A percentile compares a stretch with the other conserved stretches of the same genome.
Evolutionary conservation across 306 rosid species (phyloP).

Genomic region (Rosa lucieae): DNA sequence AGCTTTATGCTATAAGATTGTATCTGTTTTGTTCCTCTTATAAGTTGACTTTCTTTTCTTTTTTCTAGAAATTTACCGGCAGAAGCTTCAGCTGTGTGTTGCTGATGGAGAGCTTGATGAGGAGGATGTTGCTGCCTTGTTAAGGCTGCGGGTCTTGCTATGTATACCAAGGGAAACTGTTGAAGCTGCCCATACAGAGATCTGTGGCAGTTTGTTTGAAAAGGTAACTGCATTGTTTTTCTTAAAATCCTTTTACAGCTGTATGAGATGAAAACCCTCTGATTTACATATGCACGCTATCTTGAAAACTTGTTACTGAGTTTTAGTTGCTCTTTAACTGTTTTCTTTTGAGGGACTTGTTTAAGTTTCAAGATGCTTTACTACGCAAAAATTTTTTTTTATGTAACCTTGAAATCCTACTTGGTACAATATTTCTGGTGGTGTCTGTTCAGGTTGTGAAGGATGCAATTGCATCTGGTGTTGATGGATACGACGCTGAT

Average conservation of each 20-base stretch:
- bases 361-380: slow-evolving; percentile 7
- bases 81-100: slow-evolving; percentile 94
- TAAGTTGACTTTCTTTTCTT: slow-evolving; percentile 32
- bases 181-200: slow-evolving; percentile 91
- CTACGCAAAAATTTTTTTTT: not conserved
- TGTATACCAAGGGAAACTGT: slow-evolving; percentile 85
- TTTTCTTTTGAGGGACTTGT: not conserved
- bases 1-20: not conserved
- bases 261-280: not conserved
- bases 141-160: slow-evolving; percentile 88
- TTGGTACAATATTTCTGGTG: slow-evolving; percentile 14
- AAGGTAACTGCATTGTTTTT: slow-evolving; percentile 49
- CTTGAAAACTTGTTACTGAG: not conserved
- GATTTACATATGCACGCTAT: not conserved
- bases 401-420: slow-evolving; percentile 9
- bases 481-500: slow-evolving; percentile 89
- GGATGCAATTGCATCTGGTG: slow-evolving; percentile 90
- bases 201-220: slow-evolving; percentile 95
- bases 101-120: slow-evolving; percentile 85
- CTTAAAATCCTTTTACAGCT: slow-evolving; percentile 7
- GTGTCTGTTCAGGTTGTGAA: slow-evolving; percentile 60
- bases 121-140: slow-evolving; percentile 74
- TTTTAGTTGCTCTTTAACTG: not conserved
- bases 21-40: slow-evolving; percentile 15
- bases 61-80: slow-evolving; percentile 79